Evolutionary conservation across 1,284 basidiomycete genomes (phyloP).

Genomic region (Ceratobasidium sp.): DNA sequence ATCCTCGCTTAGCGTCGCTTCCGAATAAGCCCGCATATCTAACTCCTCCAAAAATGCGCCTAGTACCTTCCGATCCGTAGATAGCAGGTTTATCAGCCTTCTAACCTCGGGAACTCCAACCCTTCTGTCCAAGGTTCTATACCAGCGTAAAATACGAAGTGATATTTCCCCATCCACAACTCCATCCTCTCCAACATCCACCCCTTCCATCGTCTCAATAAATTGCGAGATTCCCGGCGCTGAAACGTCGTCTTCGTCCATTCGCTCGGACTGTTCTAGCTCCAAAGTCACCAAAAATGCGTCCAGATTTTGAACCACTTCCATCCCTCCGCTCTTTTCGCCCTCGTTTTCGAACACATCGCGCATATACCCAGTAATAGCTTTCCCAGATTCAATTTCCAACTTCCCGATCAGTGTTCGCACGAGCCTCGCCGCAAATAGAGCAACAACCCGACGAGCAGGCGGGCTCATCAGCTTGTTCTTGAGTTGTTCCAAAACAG

Average conservation of each 20-base stretch:
- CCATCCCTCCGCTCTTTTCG: neutral
- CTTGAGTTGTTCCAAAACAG: constrained; percentile 79
- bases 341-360: constrained; percentile 23
- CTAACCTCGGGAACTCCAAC: constrained; percentile 8
- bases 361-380: constrained; percentile 31
- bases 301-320: neutral
- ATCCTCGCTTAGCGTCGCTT: neutral
- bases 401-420: constrained; percentile 22
- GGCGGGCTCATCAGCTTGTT: constrained; percentile 59
- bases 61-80: constrained; percentile 3
- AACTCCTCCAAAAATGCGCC: constrained; percentile 21
- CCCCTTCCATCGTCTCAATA: neutral
- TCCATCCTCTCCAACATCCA: neutral
- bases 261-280: neutral
- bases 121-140: neutral
- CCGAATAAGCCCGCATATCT: neutral
- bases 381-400: constrained; percentile 12
- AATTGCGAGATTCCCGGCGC: neutral
- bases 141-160: neutral
- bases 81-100: neutral
- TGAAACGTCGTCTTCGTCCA: constrained; percentile 11
- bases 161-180: neutral
- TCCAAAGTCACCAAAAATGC: constrained; percentile 27
- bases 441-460: constrained; percentile 1
- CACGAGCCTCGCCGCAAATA: constrained; percentile 23